Percentiles rank a stretch among this genome's conserved stretches.
Evolutionary conservation across 2,329 filamentous ascomycete genomes (phyloP).

Genomic region (Fusarium mangiferae): DNA sequence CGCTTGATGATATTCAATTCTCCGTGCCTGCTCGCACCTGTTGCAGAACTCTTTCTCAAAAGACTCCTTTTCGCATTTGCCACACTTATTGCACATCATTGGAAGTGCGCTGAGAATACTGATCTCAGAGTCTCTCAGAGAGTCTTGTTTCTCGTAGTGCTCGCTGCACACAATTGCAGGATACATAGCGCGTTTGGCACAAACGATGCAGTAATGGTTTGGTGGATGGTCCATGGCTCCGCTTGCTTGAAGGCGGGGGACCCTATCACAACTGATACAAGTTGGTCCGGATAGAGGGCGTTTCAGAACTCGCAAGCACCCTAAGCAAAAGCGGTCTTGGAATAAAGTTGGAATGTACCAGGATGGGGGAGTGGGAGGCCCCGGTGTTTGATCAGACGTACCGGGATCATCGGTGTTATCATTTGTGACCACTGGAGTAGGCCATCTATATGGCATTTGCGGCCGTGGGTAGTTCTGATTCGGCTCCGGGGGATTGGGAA

Average conservation of each 20-base stretch:
- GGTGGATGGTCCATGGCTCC: background rate
- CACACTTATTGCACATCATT: background rate
- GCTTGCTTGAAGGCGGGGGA: background rate
- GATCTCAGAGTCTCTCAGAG: background rate
- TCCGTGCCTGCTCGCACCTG: no score
- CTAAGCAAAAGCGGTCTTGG: background rate
- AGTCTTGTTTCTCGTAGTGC: no score
- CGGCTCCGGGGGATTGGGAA: background rate
- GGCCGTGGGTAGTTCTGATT: background rate
- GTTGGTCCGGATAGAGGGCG: background rate
- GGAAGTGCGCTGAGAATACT: no score
- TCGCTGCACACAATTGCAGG: background rate
- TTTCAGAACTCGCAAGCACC: rapidly evolving
- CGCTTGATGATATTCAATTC: background rate
- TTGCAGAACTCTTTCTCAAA: background rate
- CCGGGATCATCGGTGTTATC: background rate
- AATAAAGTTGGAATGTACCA: background rate
- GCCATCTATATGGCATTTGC: background rate
- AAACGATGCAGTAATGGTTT: background rate
- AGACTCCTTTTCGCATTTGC: rapidly evolving
- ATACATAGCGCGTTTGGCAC: background rate
- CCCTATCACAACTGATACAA: background rate
- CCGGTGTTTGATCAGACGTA: no score
- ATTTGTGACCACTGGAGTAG: no score
- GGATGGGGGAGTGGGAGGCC: no score